Evolutionary conservation across 78 protist species (phyloP).

Genomic region (Polysphondylium violaceum): DNA sequence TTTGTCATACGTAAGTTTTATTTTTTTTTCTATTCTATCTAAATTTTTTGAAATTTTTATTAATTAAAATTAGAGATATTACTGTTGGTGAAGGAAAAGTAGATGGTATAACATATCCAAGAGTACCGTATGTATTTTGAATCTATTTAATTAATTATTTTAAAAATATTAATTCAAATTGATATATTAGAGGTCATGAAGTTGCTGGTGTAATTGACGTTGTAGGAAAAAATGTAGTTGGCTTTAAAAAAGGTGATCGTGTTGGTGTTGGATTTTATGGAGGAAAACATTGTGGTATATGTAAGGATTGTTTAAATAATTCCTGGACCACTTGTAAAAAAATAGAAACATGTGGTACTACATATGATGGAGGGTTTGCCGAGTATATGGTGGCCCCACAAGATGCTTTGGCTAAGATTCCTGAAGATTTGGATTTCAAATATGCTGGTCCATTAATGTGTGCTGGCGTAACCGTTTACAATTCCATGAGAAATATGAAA

Average conservation of each 20-base stretch:
- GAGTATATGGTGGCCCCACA: slow-evolving; percentile 46
- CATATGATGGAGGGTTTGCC: slow-evolving; percentile 75
- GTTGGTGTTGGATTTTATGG: slow-evolving; percentile 81
- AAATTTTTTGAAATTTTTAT: neutral
- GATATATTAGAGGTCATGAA: slow-evolving; percentile 77
- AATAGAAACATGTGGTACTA: slow-evolving; percentile 8
- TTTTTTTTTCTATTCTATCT: neutral
- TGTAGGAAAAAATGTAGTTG: slow-evolving; percentile 42
- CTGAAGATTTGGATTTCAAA: slow-evolving; percentile 24
- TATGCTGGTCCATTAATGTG: slow-evolving; percentile 81
- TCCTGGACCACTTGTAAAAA: slow-evolving; percentile 31
- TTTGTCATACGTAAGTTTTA: slow-evolving; percentile 73
- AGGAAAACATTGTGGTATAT: slow-evolving; percentile 63
- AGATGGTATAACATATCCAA: slow-evolving; percentile 43
- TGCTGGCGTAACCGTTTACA: slow-evolving; percentile 84
- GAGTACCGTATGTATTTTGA: neutral
- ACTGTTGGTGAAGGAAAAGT: neutral
- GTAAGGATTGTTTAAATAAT: slow-evolving; percentile 48
- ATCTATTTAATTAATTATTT: neutral
- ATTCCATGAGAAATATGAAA: slow-evolving; percentile 29
- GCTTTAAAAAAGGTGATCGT: slow-evolving; percentile 33
- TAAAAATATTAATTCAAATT: neutral
- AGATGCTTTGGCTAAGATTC: slow-evolving; percentile 26
- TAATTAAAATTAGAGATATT: neutral
- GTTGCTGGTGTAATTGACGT: slow-evolving; percentile 68